Base-by-base conservation (phyloP, 129 eudicot species). In the Dittrichia graveolens region DNA sequence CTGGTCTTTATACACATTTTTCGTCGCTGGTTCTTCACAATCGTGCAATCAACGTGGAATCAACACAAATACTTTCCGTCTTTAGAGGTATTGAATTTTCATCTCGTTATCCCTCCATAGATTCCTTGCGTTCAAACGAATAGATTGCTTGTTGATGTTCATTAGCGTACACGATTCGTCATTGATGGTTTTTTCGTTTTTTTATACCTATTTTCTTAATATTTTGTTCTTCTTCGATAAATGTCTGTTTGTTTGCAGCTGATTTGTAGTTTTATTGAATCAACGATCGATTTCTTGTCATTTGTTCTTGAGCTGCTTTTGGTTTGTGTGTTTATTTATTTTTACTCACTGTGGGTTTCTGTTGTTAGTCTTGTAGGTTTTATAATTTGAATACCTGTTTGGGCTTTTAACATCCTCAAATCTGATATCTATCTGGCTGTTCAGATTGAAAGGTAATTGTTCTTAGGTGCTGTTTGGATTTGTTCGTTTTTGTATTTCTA, bases 61-160 rank as follows among this genome's bases (percentile, higher is more conserved):
- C 60, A 55, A 43, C 39, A n/a, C 19, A 35, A 75, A 40, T 63
- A 63, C 46, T n/a, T 34, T 48, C 24, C 45, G 31, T 43, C 61
- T 42, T 52, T 69, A 35, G 37, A 75, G 79, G 60, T 75, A 66
- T 54, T 41, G 14, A 65, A 50, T 13, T 63, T 50, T 72, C 6
- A 16, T 56, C 48, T 59, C 40, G n/a, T 46, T 8, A 18, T 48
- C 37, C 31, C 55, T 46, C 13, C 24, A 50, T 48, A 76, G 80
- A 77, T 69, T 61, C 81, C 71, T 77, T 69, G 81, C 81, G 44
- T 77, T 77, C 24, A 69, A 77, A n/a, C 48, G 8, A 43, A 76
- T 76, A 61, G 71, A 69, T 69, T 77, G 71, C 71, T 69, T 69
- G 19, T 46, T 60, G 48, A 72, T 45, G 41, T 72, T 41, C 46